Evolutionary conservation across 2,329 filamentous ascomycete genomes (phyloP), one percentile per base, ranked within the genome.

Genomic region (Fusarium burgessii): DNA sequence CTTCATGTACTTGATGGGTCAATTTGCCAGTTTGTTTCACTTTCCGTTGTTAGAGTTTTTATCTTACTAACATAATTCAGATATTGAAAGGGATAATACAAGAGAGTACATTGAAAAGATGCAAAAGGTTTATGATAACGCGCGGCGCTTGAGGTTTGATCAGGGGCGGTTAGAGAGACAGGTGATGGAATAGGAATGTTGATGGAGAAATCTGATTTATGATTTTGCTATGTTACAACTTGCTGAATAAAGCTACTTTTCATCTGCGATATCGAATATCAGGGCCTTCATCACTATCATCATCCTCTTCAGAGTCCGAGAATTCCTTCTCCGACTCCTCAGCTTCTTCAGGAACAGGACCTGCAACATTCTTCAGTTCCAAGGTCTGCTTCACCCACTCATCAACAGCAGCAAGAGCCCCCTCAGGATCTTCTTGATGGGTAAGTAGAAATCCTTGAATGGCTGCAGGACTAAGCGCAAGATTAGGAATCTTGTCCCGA

Each of bases 391-490:
- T n/a, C 6, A 67, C 62, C 62, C 64, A 66, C 1, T 10, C 14
- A 23, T 50, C 62, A 3, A 45, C 55, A 51, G 38, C 55, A 23
- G 29, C 43, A 43, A 67, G 33, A 38, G 64, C 64, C 2, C 55
- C 62, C 9, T 33, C 36, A 7, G 64, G 64, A 2, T 67, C 55
- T 18, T 61, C 62, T 2, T 60, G 64, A 1, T 69, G 47, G 1
- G 27, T 60, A 14, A 70, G 66, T 0, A 71, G 42, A 23, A 52
- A 70, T 6, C 66, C 66, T 33, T 71, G 68, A 23, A 71, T 58
- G 23, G 62, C 62, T 3, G 68, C 68, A 6, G 68, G 68, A 1
- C 62, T 69, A 35, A 69, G 65, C 4, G 42, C 20, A 35, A 29
- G 35, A 25, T 66, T 40, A 0, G 68, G 68, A 6, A 71, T 32